Percentiles rank a stretch among this genome's conserved stretches.
These are phyloP conservation scores for Xylariomycetidae sp. DNA, from an alignment of 2,329 filamentous ascomycete species.

Conservation along the genomic window DNA sequence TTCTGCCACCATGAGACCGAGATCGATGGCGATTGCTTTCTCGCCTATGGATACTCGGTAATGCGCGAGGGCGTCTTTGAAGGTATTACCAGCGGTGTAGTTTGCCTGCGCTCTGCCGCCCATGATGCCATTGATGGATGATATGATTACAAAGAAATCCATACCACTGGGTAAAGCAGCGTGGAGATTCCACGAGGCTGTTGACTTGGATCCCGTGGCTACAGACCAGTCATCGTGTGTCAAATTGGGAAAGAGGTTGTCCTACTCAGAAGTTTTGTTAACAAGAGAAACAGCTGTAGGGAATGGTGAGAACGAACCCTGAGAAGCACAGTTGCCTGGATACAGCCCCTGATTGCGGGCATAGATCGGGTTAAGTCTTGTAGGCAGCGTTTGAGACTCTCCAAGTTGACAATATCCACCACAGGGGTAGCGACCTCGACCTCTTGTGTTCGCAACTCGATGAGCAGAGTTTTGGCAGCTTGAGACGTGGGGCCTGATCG, in stretches of 20 bases:
- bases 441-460: not conserved
- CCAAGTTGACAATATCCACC: conserved; percentile 1
- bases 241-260: conserved; percentile 3
- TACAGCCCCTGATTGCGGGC: conserved; percentile 1
- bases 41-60: no score
- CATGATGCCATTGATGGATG: no score
- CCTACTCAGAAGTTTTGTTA: not conserved
- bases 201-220: no score
- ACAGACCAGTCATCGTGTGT: conserved; percentile 1
- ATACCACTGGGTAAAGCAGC: no score
- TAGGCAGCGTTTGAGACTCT: not conserved
- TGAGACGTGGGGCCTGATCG: not conserved
- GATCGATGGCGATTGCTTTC: not conserved
- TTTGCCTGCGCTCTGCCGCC: no score
- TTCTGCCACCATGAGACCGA: not conserved
- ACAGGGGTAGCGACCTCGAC: not conserved
- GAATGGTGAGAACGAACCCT: not conserved
- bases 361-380: not conserved
- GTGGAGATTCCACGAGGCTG: no score
- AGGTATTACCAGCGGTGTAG: no score
- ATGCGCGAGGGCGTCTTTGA: no score
- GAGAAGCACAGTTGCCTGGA: conserved; percentile 4
- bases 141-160: no score
- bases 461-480: not conserved
- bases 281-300: not conserved